Evolutionary conservation across 2,329 filamentous ascomycete genomes (phyloP), one percentile per base, ranked within the genome.

Genomic region (Monosporascus sp.): DNA sequence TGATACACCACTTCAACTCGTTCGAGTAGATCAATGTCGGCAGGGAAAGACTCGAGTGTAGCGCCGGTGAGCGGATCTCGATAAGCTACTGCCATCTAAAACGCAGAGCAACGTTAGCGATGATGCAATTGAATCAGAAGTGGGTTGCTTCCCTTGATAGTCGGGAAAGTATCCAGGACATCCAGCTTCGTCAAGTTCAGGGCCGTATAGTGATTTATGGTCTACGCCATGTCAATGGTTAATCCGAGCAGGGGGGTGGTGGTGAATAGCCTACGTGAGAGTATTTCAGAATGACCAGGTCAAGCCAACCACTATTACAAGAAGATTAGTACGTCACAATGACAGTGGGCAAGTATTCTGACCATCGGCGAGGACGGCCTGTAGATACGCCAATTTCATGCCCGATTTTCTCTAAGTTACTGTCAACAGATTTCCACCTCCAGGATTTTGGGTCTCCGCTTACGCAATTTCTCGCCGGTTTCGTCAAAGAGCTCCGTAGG

Each of bases 101-200:
- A 31, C 9, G 9, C 27, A 20, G 11, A 27, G 42, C 7, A 18
- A 14, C 15, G 45, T 51, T 48, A 38, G 37, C 22, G 37, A 11
- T 25, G 22, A 34, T 36, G 4, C 11, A 25, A 37, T n/a, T 52
- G 27, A 14, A 48, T 20, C 37, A 22, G 47, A 18, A 39, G 27
- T 14, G 34, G 34, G 20, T 20, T 48, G 6, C 22, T 22, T 36
- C 46, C 44, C 69, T 91, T 88, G 71, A 95, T 80, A 63, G 83
- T 85, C 9, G 81, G 76, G 67, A 96, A 90, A 34, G 81, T 81
- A 66, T 91, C 88, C 17, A 91, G 77, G 38, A 90, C 78, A 61
- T 89, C 85, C 22, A 89, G 78, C 70, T 83, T 56, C 17, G 77
- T 51, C 70, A 77, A 48, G 76, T 84, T 83, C 50, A 84, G 66